These are phyloP conservation scores for Diospyros kaki DNA, from an alignment of 148 eudicot species.

Conservation along the genomic window DNA sequence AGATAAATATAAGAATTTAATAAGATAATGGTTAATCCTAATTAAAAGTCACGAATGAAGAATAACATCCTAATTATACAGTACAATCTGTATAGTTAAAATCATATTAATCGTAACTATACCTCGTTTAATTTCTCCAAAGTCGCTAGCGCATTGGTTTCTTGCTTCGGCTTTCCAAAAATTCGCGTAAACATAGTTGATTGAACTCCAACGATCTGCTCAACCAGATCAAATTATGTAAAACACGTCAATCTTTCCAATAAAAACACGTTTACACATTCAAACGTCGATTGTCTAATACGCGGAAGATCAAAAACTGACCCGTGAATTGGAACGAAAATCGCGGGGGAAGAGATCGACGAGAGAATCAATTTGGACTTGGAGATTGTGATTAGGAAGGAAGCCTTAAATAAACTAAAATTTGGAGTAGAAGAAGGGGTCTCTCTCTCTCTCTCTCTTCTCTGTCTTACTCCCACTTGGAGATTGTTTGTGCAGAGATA, in stretches of 20 bases:
- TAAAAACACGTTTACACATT: neutral
- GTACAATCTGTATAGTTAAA: too few species aligned
- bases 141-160: slow-evolving; percentile 15
- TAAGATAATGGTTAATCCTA: too few species aligned
- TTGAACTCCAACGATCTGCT: neutral
- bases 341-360: neutral
- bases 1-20: too few species aligned
- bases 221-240: neutral
- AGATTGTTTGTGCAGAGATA: neutral
- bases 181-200: slow-evolving; percentile 22
- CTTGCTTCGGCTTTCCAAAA: slow-evolving; percentile 22
- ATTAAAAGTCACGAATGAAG: too few species aligned
- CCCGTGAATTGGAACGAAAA: neutral
- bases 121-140: slow-evolving; percentile 26
- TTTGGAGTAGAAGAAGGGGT: neutral
- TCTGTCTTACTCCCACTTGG: neutral
- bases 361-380: neutral
- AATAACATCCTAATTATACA: too few species aligned
- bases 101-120: neutral
- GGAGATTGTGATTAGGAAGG: neutral
- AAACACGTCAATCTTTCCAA: neutral
- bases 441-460: slow-evolving; percentile 16
- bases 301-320: neutral
- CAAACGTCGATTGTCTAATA: too few species aligned
- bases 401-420: neutral